Evolutionary conservation across 805 yeast species (phyloP).

Genomic region (Ogataea haglerorum): DNA sequence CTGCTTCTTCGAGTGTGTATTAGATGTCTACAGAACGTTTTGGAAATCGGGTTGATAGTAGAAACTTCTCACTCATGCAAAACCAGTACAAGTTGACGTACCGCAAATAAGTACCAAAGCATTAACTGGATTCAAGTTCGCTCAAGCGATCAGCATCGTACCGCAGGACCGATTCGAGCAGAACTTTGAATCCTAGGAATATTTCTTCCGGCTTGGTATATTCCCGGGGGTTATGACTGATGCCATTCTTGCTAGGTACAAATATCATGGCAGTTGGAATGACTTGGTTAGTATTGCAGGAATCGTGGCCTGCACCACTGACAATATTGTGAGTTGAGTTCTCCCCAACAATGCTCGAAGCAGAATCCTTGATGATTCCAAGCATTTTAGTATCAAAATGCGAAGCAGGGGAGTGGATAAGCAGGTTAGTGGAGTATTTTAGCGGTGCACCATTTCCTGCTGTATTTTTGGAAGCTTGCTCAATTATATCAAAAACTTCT

Average conservation of each 20-base stretch:
- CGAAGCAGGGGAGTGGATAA: constrained; percentile 53
- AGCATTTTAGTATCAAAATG: constrained; percentile 52
- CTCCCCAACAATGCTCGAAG: constrained; percentile 46
- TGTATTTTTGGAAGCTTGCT: constrained; percentile 20
- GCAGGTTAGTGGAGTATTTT: constrained; percentile 29
- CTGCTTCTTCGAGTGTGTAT: too few species aligned
- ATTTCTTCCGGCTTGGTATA: constrained; percentile 62
- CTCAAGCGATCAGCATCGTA: constrained; percentile 17
- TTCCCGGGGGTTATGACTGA: constrained; percentile 65
- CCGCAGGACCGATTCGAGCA: constrained; percentile 45
- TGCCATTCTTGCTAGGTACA: constrained; percentile 64
- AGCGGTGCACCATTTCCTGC: constrained; percentile 38
- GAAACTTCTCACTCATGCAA: too few species aligned
- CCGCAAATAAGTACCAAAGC: too few species aligned
- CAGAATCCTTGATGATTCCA: constrained; percentile 49
- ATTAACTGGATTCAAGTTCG: too few species aligned
- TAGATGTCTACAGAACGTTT: too few species aligned
- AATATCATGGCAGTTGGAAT: constrained; percentile 75
- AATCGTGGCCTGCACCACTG: constrained; percentile 76
- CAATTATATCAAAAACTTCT: constrained; percentile 30
- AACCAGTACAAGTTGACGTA: too few species aligned
- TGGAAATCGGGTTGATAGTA: too few species aligned
- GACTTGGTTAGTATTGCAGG: constrained; percentile 52
- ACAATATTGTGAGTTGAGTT: constrained; percentile 44
- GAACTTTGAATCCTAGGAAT: constrained; percentile 55